phyloP scores from a whole-genome alignment of 257 asterid genomes.

The Przewalskia tangutica region DNA sequence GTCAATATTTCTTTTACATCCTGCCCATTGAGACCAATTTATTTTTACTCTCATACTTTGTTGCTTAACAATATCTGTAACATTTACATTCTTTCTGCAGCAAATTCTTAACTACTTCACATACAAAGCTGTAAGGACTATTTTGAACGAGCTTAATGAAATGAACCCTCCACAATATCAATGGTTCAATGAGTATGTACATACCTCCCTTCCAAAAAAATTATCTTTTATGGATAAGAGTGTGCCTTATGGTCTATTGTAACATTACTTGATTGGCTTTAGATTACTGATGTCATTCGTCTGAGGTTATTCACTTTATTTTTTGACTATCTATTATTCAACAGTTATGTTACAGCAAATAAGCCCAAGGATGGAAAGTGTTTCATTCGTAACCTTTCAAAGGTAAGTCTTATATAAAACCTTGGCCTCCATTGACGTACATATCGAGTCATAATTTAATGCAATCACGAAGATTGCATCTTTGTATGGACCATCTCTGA shows the following conservation, averaged over 20 bases:
- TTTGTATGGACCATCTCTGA: background rate
- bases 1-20: background rate
- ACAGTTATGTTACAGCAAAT: conserved; percentile 52
- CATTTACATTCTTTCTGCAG: conserved; percentile 29
- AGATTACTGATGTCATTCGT: background rate
- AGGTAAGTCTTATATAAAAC: conserved; percentile 31
- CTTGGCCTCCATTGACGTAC: background rate
- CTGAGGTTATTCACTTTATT: background rate
- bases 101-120: conserved; percentile 74
- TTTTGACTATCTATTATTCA: background rate
- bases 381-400: conserved; percentile 62
- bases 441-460: background rate
- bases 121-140: conserved; percentile 88
- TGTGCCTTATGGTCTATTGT: background rate
- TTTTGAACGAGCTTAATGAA: conserved; percentile 77
- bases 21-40: background rate
- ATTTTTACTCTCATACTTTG: background rate
- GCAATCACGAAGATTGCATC: background rate
- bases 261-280: background rate
- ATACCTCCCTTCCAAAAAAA: background rate
- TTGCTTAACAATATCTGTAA: background rate
- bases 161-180: conserved; percentile 82
- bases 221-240: background rate
- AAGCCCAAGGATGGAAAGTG: conserved; percentile 56
- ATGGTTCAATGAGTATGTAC: conserved; percentile 75